Evolutionary conservation across 345 rosid species (phyloP), one percentile per base, ranked within the genome.

Genomic region (Geranium rotundifolium): DNA sequence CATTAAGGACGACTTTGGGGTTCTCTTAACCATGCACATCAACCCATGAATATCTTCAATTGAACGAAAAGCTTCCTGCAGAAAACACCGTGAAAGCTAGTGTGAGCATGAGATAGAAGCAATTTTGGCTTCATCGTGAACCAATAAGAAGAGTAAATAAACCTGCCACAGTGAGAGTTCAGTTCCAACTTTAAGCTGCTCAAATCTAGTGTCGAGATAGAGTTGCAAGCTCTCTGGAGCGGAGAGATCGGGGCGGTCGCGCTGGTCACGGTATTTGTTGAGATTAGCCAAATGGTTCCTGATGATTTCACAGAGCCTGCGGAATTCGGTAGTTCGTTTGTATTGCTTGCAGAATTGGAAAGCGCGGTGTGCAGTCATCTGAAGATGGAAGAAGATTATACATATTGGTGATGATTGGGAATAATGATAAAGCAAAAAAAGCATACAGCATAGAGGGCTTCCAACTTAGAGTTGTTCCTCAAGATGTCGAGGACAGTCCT

Each of bases 281-380:
- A 95, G 91, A 68, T 95, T 95, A 4, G 86, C 79, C 62, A 95
- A 72, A 80, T 95, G 99, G 58, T 88, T 95, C 74, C 97, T 82
- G 66, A 90, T 95, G 54, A 95, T 95, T 80, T 95, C 99, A 71
- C 97, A 95, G 29, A 95, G 76, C 67, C 99, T 84, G 57, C 99
- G 89, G 61, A 95, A 95, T 62, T 90, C 99, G 1, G 99, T 95
- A 60, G 96, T 86, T 29, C 99, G 74, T 68, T 81, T 95, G 76
- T 90, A 88, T 71, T 90, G 96, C 81, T 88, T 95, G 77, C 99
- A 90, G 80, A 95, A 95, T 75, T 90, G 97, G 77, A 95, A 90
- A 9, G 99, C 97, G 29, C 89, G 84, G 56, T 90, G 96, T 18
- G 99, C 96, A 63, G 99, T 88, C 99, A 90, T 95, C 99, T 95